phyloP scores from a whole-genome alignment of 768 basidiomycete genomes.

The Mycena sanguinolenta region DNA sequence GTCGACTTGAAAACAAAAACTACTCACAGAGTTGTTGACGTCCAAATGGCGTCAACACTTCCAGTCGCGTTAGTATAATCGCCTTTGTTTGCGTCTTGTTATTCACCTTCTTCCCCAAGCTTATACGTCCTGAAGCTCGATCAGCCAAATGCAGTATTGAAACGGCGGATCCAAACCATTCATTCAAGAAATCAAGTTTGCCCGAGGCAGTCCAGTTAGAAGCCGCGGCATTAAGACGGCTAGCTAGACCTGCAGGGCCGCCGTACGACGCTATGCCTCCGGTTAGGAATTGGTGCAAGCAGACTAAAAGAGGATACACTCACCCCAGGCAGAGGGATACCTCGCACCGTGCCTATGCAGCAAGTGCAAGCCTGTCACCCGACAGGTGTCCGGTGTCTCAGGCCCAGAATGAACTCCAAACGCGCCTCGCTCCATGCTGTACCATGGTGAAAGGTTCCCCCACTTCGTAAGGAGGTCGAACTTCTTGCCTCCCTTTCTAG shows the following conservation, averaged over 20 bases:
- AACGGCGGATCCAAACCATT: conserved; percentile 65
- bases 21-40: conserved; percentile 84
- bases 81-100: not conserved
- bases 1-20: not conserved
- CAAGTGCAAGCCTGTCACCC: conserved; percentile 80
- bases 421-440: conserved; percentile 71
- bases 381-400: conserved; percentile 77
- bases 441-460: conserved; percentile 92
- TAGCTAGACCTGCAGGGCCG: conserved; percentile 69
- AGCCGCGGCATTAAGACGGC: conserved; percentile 65
- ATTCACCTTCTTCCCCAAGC: conserved; percentile 87
- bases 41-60: conserved; percentile 91
- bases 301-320: conserved; percentile 42
- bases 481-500: conserved; percentile 46
- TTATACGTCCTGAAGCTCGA: conserved; percentile 80
- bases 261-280: conserved; percentile 64
- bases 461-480: conserved; percentile 83
- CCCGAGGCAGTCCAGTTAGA: conserved; percentile 75
- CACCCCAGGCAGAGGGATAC: conserved; percentile 76
- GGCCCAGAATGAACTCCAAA: conserved; percentile 84
- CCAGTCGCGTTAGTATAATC: conserved; percentile 32
- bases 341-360: conserved; percentile 87
- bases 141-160: conserved; percentile 7
- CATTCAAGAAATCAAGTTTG: conserved; percentile 82
- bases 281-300: not conserved